A percentile compares a stretch with the other conserved stretches of the same genome.
Evolutionary conservation across 73 alveolate species (phyloP).

Genomic region (Paramecium sonneborni): DNA sequence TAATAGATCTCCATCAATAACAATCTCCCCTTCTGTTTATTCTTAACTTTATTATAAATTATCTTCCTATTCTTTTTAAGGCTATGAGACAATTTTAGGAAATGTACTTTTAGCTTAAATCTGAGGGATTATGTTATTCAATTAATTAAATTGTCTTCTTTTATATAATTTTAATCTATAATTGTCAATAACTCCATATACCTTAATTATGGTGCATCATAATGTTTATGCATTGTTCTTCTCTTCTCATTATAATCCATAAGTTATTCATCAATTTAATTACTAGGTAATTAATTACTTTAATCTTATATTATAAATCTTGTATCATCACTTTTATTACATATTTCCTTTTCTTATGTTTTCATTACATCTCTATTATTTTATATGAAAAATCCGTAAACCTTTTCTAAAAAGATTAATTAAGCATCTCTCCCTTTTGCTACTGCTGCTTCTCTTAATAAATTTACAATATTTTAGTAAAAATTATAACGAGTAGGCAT

Average conservation of each 20-base stretch:
- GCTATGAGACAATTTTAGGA: background rate
- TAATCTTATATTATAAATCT: background rate
- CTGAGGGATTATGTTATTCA: background rate
- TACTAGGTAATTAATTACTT: background rate
- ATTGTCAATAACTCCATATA: background rate
- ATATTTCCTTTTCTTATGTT: background rate
- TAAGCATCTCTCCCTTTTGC: background rate
- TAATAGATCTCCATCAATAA: background rate
- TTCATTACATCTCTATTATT: background rate
- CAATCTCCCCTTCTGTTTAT: constrained; percentile 19
- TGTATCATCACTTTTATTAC: background rate
- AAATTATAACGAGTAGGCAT: constrained; percentile 10
- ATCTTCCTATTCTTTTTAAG: background rate
- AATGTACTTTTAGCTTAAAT: background rate
- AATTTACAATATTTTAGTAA: background rate
- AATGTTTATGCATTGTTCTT: constrained; percentile 50
- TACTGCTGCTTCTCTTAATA: constrained; percentile 10
- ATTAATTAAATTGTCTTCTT: background rate
- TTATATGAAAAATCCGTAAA: background rate
- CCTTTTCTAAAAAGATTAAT: background rate
- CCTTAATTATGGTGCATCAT: constrained; percentile 61
- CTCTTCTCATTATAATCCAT: constrained; percentile 46
- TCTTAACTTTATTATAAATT: background rate
- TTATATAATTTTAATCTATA: background rate
- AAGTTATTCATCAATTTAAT: background rate